Evolutionary conservation across 179 eudicot genomes (phyloP).

Genomic region (Beta macrorhiza): DNA sequence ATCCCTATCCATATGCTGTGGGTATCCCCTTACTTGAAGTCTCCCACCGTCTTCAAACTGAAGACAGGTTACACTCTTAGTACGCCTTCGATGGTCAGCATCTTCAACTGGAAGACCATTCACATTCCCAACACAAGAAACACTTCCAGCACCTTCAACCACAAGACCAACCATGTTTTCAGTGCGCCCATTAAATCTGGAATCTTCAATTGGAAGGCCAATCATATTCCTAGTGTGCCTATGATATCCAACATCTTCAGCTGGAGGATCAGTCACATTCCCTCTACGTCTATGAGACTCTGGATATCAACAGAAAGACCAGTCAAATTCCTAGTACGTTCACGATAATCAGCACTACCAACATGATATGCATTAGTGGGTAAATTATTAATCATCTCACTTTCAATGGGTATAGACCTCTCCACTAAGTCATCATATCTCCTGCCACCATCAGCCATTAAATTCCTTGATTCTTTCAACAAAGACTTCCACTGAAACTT

Average conservation of each 20-base stretch:
- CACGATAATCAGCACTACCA: slow-evolving; percentile 11
- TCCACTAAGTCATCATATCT: slow-evolving; percentile 3
- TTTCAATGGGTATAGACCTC: slow-evolving; percentile 1
- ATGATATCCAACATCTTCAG: slow-evolving; percentile 13
- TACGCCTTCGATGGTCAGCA: neutral
- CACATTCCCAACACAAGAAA: neutral
- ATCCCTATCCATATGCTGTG: slow-evolving; percentile 17
- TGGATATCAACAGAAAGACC: neutral
- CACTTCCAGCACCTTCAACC: neutral
- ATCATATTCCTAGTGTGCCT: slow-evolving; percentile 1
- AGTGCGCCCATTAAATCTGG: neutral
- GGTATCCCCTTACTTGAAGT: slow-evolving; percentile 7
- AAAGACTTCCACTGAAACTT: slow-evolving; percentile 30
- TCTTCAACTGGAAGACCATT: slow-evolving; percentile 6
- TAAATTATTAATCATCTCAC: slow-evolving; percentile 19
- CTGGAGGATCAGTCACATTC: slow-evolving; percentile 5
- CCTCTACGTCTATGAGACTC: neutral
- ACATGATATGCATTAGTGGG: neutral
- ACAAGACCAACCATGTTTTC: neutral
- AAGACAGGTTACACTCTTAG: slow-evolving; percentile 5
- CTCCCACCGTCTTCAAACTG: slow-evolving; percentile 1
- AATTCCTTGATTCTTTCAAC: slow-evolving; percentile 10
- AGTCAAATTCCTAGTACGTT: slow-evolving; percentile 5
- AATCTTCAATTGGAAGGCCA: neutral
- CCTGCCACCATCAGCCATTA: slow-evolving; percentile 17